Base-by-base conservation (phyloP, 2,329 filamentous ascomycete genomes). In the Fusarium zealandicum region DNA sequence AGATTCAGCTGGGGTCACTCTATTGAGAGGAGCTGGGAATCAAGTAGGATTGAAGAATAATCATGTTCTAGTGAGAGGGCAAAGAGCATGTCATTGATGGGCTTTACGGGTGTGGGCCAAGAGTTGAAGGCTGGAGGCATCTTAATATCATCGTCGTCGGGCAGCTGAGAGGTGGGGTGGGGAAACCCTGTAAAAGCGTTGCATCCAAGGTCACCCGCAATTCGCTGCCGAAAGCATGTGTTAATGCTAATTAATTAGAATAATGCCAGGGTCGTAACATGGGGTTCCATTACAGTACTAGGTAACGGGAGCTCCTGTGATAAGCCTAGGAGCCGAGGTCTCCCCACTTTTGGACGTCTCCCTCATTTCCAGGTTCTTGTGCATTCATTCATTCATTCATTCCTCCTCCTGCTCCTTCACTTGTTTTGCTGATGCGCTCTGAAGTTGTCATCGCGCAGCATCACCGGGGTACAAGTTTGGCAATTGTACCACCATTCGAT, bases 331-430 rank as follows among this genome's bases (percentile, higher is more conserved):
- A 63, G 59, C 59, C 59, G 59, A 63, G 59, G 59, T 60, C 52
- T 38, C 33, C 25, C 46, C 56, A 17, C 59, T 63, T 60, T 60
- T 48, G 40, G 43, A 32, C 47, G 41, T 57, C 43, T 44, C 39
- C 55, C 55, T 63, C 59, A 63, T 63, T 63, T 63, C 59, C 59
- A 63, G 39, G 59, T 63, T 57, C 51, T 57, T 61, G 48, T 57
- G 47, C 47, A 50, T 63, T 48, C 52, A 61, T 63, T 61, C 49
- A n/a, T n/a, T n/a, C n/a, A n/a, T n/a, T n/a, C n/a, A n/a, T 45
- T 54, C 33, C 16, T 12, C 63, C 35, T 49, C n/a, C 47, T 32
- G 10, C 38, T 32, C 16, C 35, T 25, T 45, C 44, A 33, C 27
- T 31, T n/a, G 28, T 8, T 8, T 30, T 18, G 37, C 22, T 46